Base-by-base conservation (phyloP, 2,329 filamentous ascomycete species). In the Dothistroma septosporum region DNA sequence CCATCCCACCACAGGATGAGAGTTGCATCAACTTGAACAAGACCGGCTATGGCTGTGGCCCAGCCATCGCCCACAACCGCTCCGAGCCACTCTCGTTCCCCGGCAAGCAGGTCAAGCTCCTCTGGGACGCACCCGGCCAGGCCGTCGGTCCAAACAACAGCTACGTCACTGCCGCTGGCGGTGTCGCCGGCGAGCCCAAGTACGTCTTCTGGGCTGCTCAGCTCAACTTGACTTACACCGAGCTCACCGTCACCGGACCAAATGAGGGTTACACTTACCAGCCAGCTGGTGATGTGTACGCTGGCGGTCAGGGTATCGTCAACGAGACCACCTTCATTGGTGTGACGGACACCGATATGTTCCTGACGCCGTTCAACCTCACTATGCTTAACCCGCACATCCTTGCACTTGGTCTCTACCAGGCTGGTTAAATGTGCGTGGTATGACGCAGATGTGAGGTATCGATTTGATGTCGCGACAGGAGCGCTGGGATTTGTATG, bases 311-410 rank as follows among this genome's bases (percentile, higher is more conserved):
- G 0, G 83, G 84, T 1, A 61, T 71, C 32, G 80, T 89, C 55
- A 94, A 94, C 66, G 88, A 84, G 0, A 94, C 91, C 4, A 88
- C 92, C 76, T 94, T 93, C 71, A 77, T 95, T 52, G 88, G 86
- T 0, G 71, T 96, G 11, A 93, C 90, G 0, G 90, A 93, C 68
- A 72, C 74, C 0, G 82, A 92, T 65, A 66, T 87, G 0, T 85
- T 79, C 62, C 80, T 92, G 2, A 92, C 90, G 8, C 87, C 90
- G 0, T 93, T 90, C 75, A 94, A 94, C 71, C 61, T 93, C 61
- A 83, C 79, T 24, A 80, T 84, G 80, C 79, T 93, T 21, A 93
- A 94, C 65, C 85, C 89, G 0, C 89, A 92, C 68, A 87, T 94
- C 37, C 84, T 85, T 59, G 90, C 90, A 22, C 79, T 92, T 57